Conservation (phyloP, 129 eudicot species). For the Helichrysum umbraculigerum region DNA sequence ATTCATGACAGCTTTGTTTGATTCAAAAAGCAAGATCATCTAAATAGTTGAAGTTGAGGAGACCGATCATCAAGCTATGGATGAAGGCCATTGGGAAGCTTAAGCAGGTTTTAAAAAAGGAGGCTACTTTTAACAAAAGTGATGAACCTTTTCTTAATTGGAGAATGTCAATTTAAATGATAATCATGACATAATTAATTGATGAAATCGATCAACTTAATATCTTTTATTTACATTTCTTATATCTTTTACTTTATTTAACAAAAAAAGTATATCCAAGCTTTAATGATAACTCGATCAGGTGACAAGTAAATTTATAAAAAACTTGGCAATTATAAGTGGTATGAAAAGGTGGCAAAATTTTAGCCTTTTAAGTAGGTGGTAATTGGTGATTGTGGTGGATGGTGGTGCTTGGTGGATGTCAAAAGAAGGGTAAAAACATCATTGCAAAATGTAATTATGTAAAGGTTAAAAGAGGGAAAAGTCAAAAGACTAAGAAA, state of each 20-base stretch:
- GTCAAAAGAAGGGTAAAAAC: background rate
- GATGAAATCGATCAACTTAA: too few species aligned
- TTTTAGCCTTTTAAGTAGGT: background rate
- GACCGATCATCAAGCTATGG: too few species aligned
- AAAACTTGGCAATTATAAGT: background rate
- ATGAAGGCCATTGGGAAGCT: too few species aligned
- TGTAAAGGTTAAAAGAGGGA: background rate
- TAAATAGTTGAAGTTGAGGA: too few species aligned
- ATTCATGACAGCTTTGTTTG: too few species aligned
- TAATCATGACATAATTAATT: too few species aligned
- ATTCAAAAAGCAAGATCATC: too few species aligned
- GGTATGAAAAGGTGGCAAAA: slow-evolving; percentile 1
- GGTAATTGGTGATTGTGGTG: background rate
- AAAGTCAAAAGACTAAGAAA: background rate
- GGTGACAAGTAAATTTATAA: background rate
- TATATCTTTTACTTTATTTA: background rate
- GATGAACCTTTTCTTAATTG: too few species aligned
- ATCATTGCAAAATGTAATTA: slow-evolving; percentile 4
- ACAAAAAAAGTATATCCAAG: background rate
- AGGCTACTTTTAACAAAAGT: too few species aligned
- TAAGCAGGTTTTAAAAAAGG: too few species aligned
- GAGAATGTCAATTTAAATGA: too few species aligned
- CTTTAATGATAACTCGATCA: background rate
- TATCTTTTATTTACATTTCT: too few species aligned
- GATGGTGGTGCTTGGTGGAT: slow-evolving; percentile 23